A percentile compares a stretch with the other conserved stretches of the same genome.
Conservation (phyloP, 2,329 filamentous ascomycete genomes). For the Hymenoscyphus salicellus region DNA sequence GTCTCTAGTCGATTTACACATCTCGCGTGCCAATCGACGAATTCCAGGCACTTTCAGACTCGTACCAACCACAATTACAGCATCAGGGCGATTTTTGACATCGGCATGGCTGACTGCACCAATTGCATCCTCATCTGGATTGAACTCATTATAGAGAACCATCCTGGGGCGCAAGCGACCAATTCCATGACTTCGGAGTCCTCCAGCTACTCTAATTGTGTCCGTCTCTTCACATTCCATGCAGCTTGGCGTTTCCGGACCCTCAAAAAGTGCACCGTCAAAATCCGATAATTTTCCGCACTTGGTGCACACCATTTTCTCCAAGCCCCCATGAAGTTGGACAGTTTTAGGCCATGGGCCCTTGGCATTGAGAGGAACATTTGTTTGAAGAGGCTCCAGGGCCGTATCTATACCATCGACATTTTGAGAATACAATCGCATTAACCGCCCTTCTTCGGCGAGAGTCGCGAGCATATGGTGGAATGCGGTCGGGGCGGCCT, state of each 20-base stretch:
- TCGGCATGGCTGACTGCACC: constrained; percentile 86
- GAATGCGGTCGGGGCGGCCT: constrained; percentile 79
- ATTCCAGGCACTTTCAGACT: constrained; percentile 94
- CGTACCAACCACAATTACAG: constrained; percentile 90
- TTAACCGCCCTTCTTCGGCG: constrained; percentile 77
- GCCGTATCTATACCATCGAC: constrained; percentile 92
- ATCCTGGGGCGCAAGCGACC: constrained; percentile 87
- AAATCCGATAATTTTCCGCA: constrained; percentile 76
- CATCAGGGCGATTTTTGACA: constrained; percentile 80
- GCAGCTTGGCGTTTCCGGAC: constrained; percentile 80
- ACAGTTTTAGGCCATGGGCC: constrained; percentile 91
- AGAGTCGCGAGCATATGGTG: constrained; percentile 91
- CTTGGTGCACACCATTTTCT: constrained; percentile 96
- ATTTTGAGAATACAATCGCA: constrained; percentile 94
- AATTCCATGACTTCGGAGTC: constrained; percentile 90
- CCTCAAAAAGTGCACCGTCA: constrained; percentile 74
- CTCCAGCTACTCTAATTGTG: constrained; percentile 69
- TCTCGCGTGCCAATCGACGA: constrained; percentile 80
- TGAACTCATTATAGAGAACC: constrained; percentile 95
- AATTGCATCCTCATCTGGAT: constrained; percentile 94
- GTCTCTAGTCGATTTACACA: constrained; percentile 82
- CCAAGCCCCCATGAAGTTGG: constrained; percentile 87
- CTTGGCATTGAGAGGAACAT: constrained; percentile 75
- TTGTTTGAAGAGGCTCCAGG: constrained; percentile 74
- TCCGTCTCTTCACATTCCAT: constrained; percentile 71